phyloP scores from a whole-genome alignment of 164 flowering plant genomes.

The Chimonanthus salicifolius region DNA sequence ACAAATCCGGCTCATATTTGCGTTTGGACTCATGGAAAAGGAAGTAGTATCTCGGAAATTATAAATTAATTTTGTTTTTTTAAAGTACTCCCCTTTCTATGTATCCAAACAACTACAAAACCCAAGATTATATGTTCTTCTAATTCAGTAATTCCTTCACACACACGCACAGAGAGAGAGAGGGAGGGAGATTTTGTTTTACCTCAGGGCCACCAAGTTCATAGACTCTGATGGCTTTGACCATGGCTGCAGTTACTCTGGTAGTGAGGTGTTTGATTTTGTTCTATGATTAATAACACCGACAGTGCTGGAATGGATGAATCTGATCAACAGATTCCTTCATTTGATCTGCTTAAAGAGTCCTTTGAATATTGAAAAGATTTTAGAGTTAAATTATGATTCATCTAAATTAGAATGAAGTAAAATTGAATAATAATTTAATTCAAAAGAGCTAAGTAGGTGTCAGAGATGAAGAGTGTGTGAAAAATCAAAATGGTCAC shows the following conservation, averaged over 20 bases:
- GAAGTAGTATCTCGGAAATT: background rate
- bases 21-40: background rate
- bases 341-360: no score
- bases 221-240: constrained; percentile 74
- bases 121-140: background rate
- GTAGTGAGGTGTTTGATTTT: background rate
- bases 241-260: constrained; percentile 46
- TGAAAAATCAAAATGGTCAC: no score
- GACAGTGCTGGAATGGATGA: no score
- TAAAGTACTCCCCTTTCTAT: background rate
- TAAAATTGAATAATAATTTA: no score
- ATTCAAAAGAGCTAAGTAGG: no score
- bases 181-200: background rate
- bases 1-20: background rate
- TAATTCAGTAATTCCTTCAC: background rate
- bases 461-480: no score
- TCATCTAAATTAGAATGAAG: no score
- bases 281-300: no score
- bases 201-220: constrained; percentile 89
- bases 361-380: no score
- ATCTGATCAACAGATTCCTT: no score
- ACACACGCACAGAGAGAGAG: background rate
- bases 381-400: no score
- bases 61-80: background rate
- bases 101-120: background rate